Evolutionary conservation across 2,329 filamentous ascomycete genomes (phyloP).

Genomic region (Didymella pinodella): DNA sequence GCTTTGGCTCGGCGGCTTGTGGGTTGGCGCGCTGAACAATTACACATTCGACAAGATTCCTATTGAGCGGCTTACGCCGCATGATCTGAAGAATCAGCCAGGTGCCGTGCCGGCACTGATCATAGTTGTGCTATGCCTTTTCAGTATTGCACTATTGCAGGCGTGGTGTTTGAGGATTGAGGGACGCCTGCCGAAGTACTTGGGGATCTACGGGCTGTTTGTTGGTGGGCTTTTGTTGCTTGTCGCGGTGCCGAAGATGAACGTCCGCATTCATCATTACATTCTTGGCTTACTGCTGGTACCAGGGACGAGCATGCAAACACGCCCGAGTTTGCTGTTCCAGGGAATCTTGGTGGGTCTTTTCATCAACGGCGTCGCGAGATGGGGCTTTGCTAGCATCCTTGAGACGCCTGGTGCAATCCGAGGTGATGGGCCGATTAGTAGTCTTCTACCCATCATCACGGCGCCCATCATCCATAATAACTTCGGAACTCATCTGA

Average conservation of each 20-base stretch:
- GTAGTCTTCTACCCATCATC: conserved; percentile 66
- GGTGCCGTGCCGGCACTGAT: conserved; percentile 85
- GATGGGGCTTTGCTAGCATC: conserved; percentile 92
- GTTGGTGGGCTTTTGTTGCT: conserved; percentile 71
- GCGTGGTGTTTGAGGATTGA: conserved; percentile 87
- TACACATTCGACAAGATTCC: conserved; percentile 96
- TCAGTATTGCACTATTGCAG: conserved; percentile 74
- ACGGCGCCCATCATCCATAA: conserved; percentile 52
- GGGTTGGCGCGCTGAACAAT: conserved; percentile 91
- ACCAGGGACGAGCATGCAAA: conserved; percentile 88
- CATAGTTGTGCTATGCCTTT: conserved; percentile 75
- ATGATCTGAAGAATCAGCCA: conserved; percentile 87
- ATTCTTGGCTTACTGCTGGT: conserved; percentile 86
- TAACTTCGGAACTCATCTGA: conserved; percentile 54
- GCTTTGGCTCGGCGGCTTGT: conserved; percentile 87
- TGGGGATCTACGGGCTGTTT: conserved; percentile 79
- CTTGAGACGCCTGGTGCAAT: conserved; percentile 81
- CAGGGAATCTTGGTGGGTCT: conserved; percentile 89
- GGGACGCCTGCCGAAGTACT: conserved; percentile 77
- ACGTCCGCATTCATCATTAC: conserved; percentile 93
- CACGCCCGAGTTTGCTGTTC: conserved; percentile 81
- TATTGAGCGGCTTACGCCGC: conserved; percentile 87
- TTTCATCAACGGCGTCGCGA: conserved; percentile 91
- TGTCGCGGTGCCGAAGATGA: conserved; percentile 76
- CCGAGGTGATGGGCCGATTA: conserved; percentile 62